Conservation (phyloP, 2,329 filamentous ascomycete species). For the Hyphodiscus sp. region DNA sequence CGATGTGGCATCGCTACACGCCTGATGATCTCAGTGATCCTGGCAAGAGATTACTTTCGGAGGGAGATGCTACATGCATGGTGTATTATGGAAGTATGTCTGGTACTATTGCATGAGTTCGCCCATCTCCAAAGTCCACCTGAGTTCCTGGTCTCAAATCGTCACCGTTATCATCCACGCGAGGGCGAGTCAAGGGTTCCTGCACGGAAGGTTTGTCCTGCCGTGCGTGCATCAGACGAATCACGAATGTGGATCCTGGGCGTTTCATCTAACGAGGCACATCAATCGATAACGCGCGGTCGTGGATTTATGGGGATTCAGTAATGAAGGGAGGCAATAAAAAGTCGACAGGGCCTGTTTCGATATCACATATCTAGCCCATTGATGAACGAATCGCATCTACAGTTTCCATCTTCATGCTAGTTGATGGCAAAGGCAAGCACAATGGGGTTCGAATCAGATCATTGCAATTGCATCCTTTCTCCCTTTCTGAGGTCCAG, state of each 20-base stretch:
- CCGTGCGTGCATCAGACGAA: conserved; percentile 21
- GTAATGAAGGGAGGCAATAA: background rate
- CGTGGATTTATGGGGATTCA: background rate
- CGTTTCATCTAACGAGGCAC: conserved; percentile 19
- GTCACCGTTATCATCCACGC: conserved; percentile 11
- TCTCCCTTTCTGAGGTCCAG: background rate
- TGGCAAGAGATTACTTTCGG: conserved; percentile 7
- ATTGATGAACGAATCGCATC: conserved; percentile 9
- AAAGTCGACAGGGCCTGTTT: background rate
- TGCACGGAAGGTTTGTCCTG: background rate
- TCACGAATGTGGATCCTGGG: conserved; percentile 16
- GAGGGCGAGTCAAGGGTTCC: conserved; percentile 7
- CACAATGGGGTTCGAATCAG: background rate
- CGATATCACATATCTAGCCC: background rate
- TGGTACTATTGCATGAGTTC: conserved; percentile 11
- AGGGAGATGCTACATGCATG: background rate
- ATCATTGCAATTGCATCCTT: background rate
- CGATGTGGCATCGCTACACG: conserved; percentile 41
- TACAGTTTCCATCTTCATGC: conserved; percentile 3
- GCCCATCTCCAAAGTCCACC: background rate
- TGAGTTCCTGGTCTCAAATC: background rate
- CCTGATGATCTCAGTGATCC: conserved; percentile 7
- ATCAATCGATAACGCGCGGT: conserved; percentile 5
- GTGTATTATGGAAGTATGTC: conserved; percentile 2
- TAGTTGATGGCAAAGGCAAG: background rate